Conservation (phyloP, 2,329 filamentous ascomycete genomes). For the Nothophaeocryptopus gaeumannii region DNA sequence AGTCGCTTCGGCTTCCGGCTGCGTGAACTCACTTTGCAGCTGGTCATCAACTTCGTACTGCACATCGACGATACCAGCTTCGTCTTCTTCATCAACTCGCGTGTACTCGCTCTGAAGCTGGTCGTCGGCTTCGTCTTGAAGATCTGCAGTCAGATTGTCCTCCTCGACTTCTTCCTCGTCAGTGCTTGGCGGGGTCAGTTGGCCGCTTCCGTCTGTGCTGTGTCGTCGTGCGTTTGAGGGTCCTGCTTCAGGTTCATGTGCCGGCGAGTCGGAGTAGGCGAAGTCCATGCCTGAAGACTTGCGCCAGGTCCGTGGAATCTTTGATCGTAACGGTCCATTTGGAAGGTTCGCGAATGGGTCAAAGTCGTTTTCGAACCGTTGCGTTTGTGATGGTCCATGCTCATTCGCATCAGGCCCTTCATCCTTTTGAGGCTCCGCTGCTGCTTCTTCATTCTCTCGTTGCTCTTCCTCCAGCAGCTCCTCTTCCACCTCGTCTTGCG, state of each 20-base stretch:
- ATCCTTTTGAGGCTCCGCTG: no score
- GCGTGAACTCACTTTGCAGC: conserved; percentile 23
- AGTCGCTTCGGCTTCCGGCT: conserved; percentile 30
- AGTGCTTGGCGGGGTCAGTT: conserved; percentile 35
- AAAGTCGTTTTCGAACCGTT: conserved; percentile 27
- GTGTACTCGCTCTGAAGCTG: neutral
- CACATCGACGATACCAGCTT: conserved; percentile 11
- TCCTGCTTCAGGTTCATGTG: conserved; percentile 16
- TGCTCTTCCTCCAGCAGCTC: neutral
- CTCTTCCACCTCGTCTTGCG: neutral
- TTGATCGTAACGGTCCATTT: conserved; percentile 37
- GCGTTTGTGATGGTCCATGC: neutral
- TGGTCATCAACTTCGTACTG: conserved; percentile 15
- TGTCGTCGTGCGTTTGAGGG: conserved; percentile 11
- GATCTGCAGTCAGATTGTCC: neutral
- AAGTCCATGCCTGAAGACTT: conserved; percentile 39
- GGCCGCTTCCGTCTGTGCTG: conserved; percentile 29
- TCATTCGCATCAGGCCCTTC: no score
- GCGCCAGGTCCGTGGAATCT: conserved; percentile 44
- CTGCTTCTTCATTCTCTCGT: no score
- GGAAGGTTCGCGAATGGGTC: conserved; percentile 37
- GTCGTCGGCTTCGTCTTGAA: neutral
- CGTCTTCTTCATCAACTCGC: conserved; percentile 3
- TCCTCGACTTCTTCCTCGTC: conserved; percentile 26
- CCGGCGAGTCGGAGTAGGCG: conserved; percentile 39